A percentile compares a stretch with the other conserved stretches of the same genome.
These are phyloP conservation scores for Populus ilicifolia DNA, from an alignment of 345 rosid genomes.

Conservation along the genomic window DNA sequence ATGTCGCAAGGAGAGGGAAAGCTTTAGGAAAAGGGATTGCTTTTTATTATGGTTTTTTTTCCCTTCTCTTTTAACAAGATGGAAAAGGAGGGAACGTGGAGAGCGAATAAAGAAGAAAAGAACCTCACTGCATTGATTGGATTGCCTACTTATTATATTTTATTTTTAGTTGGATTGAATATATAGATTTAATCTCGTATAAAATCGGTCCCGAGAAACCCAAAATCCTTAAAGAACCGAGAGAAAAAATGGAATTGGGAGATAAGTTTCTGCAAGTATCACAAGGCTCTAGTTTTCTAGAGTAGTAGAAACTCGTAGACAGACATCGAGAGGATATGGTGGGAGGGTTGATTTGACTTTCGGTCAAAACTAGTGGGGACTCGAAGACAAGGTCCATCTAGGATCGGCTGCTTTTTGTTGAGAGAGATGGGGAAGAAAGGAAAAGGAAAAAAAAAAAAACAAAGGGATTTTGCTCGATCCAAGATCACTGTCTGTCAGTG, in stretches of 20 bases:
- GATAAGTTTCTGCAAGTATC: background rate
- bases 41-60: slow-evolving; percentile 12
- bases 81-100: slow-evolving; percentile 38
- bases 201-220: background rate
- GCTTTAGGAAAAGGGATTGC: slow-evolving; percentile 39
- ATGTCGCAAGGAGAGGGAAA: slow-evolving; percentile 27
- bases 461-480: slow-evolving; percentile 31
- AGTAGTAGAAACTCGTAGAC: background rate
- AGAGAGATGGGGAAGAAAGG: background rate
- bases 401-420: slow-evolving; percentile 21
- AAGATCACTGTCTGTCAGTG: slow-evolving; percentile 31
- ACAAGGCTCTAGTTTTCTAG: too few relatives aligned
- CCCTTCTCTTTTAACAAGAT: background rate
- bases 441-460: background rate
- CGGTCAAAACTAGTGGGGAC: slow-evolving; percentile 39
- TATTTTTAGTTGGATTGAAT: too few relatives aligned
- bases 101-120: slow-evolving; percentile 35
- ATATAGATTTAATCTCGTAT: too few relatives aligned
- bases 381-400: slow-evolving; percentile 27
- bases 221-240: too few relatives aligned
- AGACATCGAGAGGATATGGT: background rate
- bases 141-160: background rate
- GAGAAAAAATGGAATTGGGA: too few relatives aligned
- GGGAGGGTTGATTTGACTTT: slow-evolving; percentile 21
- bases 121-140: background rate